Percentiles rank a stretch among this genome's conserved stretches.
phyloP scores from a whole-genome alignment of 176 grass and related monocot genomes.

The Themeda triandra region DNA sequence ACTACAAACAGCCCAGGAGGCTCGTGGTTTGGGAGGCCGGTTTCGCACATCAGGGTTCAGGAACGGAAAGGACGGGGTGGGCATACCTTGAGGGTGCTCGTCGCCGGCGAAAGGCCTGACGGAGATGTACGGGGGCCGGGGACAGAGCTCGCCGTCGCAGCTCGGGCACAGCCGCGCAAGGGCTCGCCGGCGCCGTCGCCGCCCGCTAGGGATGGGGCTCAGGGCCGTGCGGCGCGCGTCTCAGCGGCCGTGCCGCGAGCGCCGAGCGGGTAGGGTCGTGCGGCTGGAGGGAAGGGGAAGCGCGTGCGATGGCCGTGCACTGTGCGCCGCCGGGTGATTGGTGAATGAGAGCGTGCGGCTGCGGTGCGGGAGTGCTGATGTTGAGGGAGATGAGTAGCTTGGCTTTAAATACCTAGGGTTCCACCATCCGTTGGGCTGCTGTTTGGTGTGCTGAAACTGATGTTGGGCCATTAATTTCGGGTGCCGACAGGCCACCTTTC shows the following conservation, averaged over 20 bases:
- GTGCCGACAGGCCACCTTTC: no score
- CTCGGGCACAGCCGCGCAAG: not conserved
- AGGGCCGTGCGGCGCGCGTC: not conserved
- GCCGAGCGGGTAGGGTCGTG: not conserved
- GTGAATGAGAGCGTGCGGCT: not conserved
- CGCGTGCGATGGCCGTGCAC: no score
- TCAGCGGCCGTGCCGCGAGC: not conserved
- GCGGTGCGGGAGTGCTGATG: no score
- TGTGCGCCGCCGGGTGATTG: not conserved
- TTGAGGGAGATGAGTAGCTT: no score
- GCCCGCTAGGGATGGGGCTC: no score
- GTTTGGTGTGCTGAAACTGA: not conserved
- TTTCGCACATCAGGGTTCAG: not conserved
- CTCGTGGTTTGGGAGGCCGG: not conserved
- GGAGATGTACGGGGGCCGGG: not conserved
- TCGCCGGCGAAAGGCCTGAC: not conserved
- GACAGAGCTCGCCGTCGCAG: not conserved
- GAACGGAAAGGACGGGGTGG: not conserved
- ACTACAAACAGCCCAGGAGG: not conserved
- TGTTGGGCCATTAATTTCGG: not conserved
- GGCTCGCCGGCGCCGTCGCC: no score
- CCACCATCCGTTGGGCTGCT: not conserved
- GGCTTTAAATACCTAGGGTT: not conserved
- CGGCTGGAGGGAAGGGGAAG: not conserved
- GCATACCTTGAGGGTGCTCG: not conserved